These are phyloP conservation scores for Phytophthora europaea DNA, from an alignment of 352 stramenopile genomes.

Conservation along the genomic window DNA sequence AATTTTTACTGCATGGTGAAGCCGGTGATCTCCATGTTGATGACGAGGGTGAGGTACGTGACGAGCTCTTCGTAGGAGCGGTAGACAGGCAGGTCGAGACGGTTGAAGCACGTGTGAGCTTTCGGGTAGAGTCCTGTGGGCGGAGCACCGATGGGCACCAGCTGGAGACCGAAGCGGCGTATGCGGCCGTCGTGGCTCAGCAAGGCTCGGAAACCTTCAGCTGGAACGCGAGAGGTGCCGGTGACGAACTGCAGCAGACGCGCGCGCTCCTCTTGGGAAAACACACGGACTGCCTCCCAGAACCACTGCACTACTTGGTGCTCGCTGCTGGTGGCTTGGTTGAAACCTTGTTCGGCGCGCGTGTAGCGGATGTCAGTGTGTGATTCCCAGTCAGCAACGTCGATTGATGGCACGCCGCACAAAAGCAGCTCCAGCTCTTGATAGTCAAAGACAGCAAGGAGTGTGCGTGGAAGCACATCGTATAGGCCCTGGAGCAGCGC, in stretches of 20 bases:
- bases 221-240: constrained; percentile 90
- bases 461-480: constrained; percentile 88
- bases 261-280: constrained; percentile 89
- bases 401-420: constrained; percentile 91
- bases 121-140: constrained; percentile 82
- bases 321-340: constrained; percentile 52
- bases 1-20: constrained; percentile 98
- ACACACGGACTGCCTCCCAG: constrained; percentile 83
- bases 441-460: constrained; percentile 94
- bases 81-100: constrained; percentile 87
- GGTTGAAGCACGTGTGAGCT: constrained; percentile 92
- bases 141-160: constrained; percentile 85
- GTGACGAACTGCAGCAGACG: constrained; percentile 94
- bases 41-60: constrained; percentile 97
- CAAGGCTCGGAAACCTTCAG: constrained; percentile 96
- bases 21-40: constrained; percentile 98
- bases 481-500: constrained; percentile 94
- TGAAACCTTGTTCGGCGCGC: constrained; percentile 65
- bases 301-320: constrained; percentile 91
- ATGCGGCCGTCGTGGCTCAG: constrained; percentile 84
- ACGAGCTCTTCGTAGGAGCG: constrained; percentile 84
- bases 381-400: constrained; percentile 91
- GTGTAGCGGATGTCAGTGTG: constrained; percentile 88
- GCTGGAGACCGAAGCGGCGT: constrained; percentile 98
- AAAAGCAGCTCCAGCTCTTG: constrained; percentile 97